Percentiles rank a stretch among this genome's conserved stretches.
These are phyloP conservation scores for Gossypium gossypioides DNA, from an alignment of 441 rosid species.

Conservation along the genomic window DNA sequence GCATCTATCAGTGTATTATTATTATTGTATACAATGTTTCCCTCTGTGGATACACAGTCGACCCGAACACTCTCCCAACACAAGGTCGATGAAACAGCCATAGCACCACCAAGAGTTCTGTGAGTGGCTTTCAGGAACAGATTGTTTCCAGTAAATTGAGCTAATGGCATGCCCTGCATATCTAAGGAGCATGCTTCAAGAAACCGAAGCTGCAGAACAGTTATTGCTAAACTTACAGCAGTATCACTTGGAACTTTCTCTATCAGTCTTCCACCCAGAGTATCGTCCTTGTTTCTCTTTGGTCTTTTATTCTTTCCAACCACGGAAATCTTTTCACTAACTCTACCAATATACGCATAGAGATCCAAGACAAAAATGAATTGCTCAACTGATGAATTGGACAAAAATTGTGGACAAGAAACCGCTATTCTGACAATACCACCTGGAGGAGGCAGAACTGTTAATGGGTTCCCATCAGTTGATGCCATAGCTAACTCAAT, in stretches of 20 bases:
- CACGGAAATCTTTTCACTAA: slow-evolving; percentile 62
- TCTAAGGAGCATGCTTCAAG: slow-evolving; percentile 54
- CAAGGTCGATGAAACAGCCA: slow-evolving; percentile 75
- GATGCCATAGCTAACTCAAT: slow-evolving; percentile 85
- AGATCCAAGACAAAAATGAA: slow-evolving; percentile 85
- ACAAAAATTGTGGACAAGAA: slow-evolving; percentile 74
- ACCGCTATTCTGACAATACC: slow-evolving; percentile 81
- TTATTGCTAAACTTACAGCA: slow-evolving; percentile 66
- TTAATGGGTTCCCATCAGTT: slow-evolving; percentile 75
- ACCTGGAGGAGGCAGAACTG: slow-evolving; percentile 87
- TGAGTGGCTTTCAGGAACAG: slow-evolving; percentile 71
- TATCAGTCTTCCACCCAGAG: slow-evolving; percentile 45
- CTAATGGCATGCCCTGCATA: slow-evolving; percentile 70
- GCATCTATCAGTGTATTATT: slow-evolving; percentile 20
- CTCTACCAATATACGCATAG: slow-evolving; percentile 61
- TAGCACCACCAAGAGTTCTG: slow-evolving; percentile 93
- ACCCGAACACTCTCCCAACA: slow-evolving; percentile 74
- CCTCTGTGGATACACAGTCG: slow-evolving; percentile 68
- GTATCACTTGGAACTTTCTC: slow-evolving; percentile 95
- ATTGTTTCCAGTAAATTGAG: slow-evolving; percentile 75
- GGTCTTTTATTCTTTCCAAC: slow-evolving; percentile 52
- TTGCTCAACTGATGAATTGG: slow-evolving; percentile 92
- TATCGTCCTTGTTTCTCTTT: slow-evolving; percentile 25
- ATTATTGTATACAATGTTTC: slow-evolving; percentile 29
- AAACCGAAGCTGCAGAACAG: slow-evolving; percentile 68